Percentiles rank a stretch among this genome's conserved stretches.
These are phyloP conservation scores for Suhomyces anneliseae DNA, from an alignment of 1,139 yeast species.

Conservation along the genomic window DNA sequence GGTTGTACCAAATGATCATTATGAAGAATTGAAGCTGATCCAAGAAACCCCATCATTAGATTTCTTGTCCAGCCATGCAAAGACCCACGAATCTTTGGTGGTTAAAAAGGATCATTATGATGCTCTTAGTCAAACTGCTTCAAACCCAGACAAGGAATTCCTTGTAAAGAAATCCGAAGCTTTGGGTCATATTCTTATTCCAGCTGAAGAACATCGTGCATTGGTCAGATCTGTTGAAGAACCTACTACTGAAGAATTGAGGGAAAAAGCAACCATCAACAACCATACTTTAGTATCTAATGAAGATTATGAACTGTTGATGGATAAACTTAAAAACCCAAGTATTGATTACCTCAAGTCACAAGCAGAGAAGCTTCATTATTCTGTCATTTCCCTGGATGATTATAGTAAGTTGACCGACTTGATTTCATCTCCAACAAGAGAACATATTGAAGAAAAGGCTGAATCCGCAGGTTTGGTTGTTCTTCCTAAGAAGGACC, in stretches of 20 bases:
- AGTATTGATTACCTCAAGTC: constrained; percentile 12
- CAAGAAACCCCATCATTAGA: constrained; percentile 20
- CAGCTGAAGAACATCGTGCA: constrained; percentile 6
- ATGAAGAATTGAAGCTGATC: constrained; percentile 9
- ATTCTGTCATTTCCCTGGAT: constrained; percentile 12
- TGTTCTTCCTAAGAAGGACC: constrained; percentile 19
- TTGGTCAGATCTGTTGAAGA: constrained; percentile 6
- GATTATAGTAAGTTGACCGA: constrained; percentile 26
- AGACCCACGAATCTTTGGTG: constrained; percentile 6
- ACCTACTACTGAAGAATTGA: constrained; percentile 14
- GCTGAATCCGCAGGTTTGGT: constrained; percentile 27
- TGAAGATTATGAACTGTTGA: constrained; percentile 12
- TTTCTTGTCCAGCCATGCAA: constrained; percentile 12
- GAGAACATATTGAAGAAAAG: constrained; percentile 33
- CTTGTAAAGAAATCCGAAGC: constrained; percentile 20
- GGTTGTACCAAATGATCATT: constrained; percentile 11
- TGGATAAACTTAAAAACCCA: constrained; percentile 10
- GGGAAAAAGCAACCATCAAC: constrained; percentile 4
- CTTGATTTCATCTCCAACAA: constrained; percentile 32
- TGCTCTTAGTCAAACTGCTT: constrained; percentile 12
- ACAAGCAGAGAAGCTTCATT: constrained; percentile 9
- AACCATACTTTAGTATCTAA: constrained; percentile 8
- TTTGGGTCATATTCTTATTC: constrained; percentile 12
- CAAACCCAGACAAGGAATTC: constrained; percentile 25
- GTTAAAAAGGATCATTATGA: constrained; percentile 13